Percentiles rank a stretch among this genome's conserved stretches.
Conservation (phyloP, 345 rosid species). For the Luvunga scandens region DNA sequence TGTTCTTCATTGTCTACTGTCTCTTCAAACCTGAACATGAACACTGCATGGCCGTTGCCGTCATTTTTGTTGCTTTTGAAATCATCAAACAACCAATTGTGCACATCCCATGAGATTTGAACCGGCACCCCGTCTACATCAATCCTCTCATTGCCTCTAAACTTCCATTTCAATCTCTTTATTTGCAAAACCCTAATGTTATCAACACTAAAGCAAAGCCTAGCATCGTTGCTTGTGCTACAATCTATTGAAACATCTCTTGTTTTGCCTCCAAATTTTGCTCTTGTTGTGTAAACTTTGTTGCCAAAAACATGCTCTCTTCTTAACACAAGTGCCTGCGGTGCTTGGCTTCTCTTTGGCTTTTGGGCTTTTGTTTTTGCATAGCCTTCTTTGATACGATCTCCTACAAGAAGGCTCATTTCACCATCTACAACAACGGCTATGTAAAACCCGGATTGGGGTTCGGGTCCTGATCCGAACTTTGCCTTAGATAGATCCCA, state of each 20-base stretch:
- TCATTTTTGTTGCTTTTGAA: neutral
- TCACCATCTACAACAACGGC: constrained; percentile 72
- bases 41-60: constrained; percentile 56
- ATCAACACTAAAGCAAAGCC: constrained; percentile 61
- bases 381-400: constrained; percentile 55
- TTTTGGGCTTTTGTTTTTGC: constrained; percentile 44
- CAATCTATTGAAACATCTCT: constrained; percentile 75
- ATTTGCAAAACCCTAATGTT: constrained; percentile 54
- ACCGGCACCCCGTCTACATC: constrained; percentile 69
- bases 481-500: constrained; percentile 82
- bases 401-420: constrained; percentile 74
- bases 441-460: constrained; percentile 73
- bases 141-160: constrained; percentile 79
- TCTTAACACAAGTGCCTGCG: constrained; percentile 42
- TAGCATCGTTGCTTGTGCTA: constrained; percentile 52
- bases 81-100: constrained; percentile 78
- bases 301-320: constrained; percentile 79
- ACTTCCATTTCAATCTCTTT: constrained; percentile 86
- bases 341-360: constrained; percentile 37
- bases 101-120: constrained; percentile 92
- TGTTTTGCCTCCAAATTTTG: constrained; percentile 69
- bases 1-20: constrained; percentile 25
- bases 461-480: constrained; percentile 84
- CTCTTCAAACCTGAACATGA: constrained; percentile 81
- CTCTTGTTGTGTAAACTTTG: constrained; percentile 58